Percentiles rank a stretch among this genome's conserved stretches.
These are phyloP conservation scores for Aschersonia sp. DNA, from an alignment of 2,329 filamentous ascomycete genomes.

Conservation along the genomic window DNA sequence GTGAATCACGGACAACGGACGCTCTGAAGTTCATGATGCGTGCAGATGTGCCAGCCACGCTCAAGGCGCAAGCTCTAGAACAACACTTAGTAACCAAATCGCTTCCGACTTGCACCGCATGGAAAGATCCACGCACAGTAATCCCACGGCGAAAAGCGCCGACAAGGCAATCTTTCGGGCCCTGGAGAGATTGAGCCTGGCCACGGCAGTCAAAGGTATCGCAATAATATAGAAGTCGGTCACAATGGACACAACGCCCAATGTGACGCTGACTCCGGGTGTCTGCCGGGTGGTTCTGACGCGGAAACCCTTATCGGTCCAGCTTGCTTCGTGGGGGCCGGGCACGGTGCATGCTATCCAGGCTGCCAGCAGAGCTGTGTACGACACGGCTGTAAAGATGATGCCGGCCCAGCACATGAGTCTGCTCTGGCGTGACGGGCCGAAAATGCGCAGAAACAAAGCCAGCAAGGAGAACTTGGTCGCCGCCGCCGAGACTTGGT, in stretches of 20 bases:
- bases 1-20: not conserved
- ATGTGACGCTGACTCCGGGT: not conserved
- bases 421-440: not conserved
- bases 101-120: too few relatives aligned
- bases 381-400: not conserved
- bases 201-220: not conserved
- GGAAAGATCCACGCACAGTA: not conserved
- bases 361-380: not conserved
- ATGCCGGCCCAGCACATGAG: not conserved
- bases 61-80: not conserved
- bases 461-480: not conserved
- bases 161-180: not conserved
- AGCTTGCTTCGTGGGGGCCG: not conserved
- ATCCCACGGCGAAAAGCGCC: not conserved
- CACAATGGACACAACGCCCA: not conserved
- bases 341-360: constrained; percentile 1
- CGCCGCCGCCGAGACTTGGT: not conserved
- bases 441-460: not conserved
- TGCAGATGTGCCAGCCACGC: not conserved
- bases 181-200: not conserved
- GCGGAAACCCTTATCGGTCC: not conserved
- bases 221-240: not conserved
- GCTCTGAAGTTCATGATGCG: not conserved
- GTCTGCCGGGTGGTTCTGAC: not conserved
- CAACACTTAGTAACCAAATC: too few relatives aligned